Evolutionary conservation across 768 basidiomycete species (phyloP), one percentile per base, ranked within the genome.

Genomic region (Mycena chlorophos): DNA sequence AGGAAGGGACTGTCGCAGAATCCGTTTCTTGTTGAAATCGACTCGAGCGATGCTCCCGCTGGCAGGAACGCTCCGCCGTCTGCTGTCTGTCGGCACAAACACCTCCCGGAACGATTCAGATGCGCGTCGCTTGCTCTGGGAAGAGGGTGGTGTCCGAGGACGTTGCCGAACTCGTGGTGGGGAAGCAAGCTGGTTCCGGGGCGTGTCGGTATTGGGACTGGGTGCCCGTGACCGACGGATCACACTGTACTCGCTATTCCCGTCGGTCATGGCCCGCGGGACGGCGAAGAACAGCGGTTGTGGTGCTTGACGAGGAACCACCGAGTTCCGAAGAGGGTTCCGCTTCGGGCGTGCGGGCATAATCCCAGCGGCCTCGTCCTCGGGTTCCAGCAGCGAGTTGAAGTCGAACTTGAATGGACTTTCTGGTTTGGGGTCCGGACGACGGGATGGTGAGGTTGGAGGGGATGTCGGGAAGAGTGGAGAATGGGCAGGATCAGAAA

Each of bases 201-300:
- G 20, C 8, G 45, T 29, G 14, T 50, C 53, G 2, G 47, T 27
- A 25, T 19, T 45, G 29, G 56, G 60, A 46, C 56, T 57, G 1
- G 60, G 46, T 37, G 60, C 56, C 22, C 54, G 56, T 16, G 51
- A 58, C 6, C 56, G 60, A 34, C 60, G 60, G 34, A 50, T 5
- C 17, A 29, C 8, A 25, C 49, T 52, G 48, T 48, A 22, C 22
- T 23, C 51, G 6, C 49, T 39, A 19, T 8, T 14, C n/a, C 14
- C 40, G 12, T 37, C 34, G n/a, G 13, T 42, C 8, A 12, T 14
- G 8, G 40, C 13, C 8, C 40, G 40, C 20, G 8, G 6, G 6
- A 12, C 40, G 22, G 40, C 40, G n/a, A 42, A 42, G n/a, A 42
- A 42, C n/a, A 42, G 40, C 40, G 13, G 13, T 20, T 42, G 40